phyloP scores from a whole-genome alignment of 345 rosid genomes.

The Salix viminalis region DNA sequence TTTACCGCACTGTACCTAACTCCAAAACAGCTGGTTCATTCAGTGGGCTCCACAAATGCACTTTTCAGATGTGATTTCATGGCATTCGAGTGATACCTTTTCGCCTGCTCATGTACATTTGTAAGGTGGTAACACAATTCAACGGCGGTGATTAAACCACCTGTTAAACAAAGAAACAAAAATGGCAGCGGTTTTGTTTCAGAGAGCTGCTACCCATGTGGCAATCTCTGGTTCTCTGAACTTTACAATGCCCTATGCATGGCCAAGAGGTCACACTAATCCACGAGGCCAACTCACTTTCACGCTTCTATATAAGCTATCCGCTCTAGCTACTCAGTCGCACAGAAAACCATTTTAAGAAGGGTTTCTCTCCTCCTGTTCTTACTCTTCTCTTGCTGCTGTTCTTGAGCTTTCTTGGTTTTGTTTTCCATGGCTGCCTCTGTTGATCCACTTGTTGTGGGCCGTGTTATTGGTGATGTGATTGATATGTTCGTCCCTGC shows the following conservation, averaged over 20 bases:
- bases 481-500: slow-evolving; percentile 76
- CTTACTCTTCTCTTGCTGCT: not conserved
- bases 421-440: slow-evolving; percentile 52
- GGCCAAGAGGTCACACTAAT: slow-evolving; percentile 43
- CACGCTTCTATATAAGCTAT: slow-evolving; percentile 20
- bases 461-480: slow-evolving; percentile 83
- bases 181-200: slow-evolving; percentile 13
- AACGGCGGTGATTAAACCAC: slow-evolving; percentile 12
- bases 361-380: not conserved
- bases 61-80: no score
- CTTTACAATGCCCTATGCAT: slow-evolving; percentile 64
- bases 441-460: slow-evolving; percentile 76
- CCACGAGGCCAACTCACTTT: slow-evolving; percentile 21
- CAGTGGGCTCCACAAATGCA: no score
- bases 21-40: no score
- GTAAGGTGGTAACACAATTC: not conserved
- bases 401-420: not conserved
- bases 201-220: slow-evolving; percentile 33
- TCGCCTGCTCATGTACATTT: not conserved
- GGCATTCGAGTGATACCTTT: no score
- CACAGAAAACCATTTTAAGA: not conserved
- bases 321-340: not conserved
- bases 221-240: slow-evolving; percentile 26
- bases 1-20: not conserved
- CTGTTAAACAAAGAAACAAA: slow-evolving; percentile 6